Evolutionary conservation across 139 green algal species (phyloP), one percentile per base, ranked within the genome.

Genomic region (Picochlorum sp.): DNA sequence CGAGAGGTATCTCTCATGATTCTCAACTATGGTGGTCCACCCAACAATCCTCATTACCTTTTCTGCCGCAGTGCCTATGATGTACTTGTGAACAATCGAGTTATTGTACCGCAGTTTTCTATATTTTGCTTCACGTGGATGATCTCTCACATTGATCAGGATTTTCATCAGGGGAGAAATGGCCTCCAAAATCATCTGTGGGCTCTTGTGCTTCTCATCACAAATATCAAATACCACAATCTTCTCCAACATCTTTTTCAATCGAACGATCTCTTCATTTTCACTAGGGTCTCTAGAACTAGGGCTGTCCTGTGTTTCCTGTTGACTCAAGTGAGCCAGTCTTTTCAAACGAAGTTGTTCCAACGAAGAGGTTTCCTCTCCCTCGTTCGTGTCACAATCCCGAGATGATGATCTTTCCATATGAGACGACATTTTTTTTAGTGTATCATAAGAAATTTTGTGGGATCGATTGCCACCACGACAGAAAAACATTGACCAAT

Each of bases 61-160:
- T 54, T 20, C n/a, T 26, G 18, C 16, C 47, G 18, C 47, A 54
- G 47, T 13, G 0, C n/a, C 18, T 21, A 21, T 26, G 18, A 21
- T 23, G 7, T 24, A 7, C 11, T 20, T 54, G 6, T 54, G 47
- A 7, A 54, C 11, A 21, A 21, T 21, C 5, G 47, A 7, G 47
- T 54, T 54, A 24, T 54, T 10, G 15, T 26, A 21, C 47, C 70
- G 26, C 62, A 65, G 69, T 62, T 69, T 77, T 9, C 76, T 26
- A 56, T 68, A 86, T 45, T 86, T 86, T 10, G 24, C 11, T 23
- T 86, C 77, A 3, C 69, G 50, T 9, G 78, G 75, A 45, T 78
- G 26, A 0, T 77, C 31, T 8, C 74, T 31, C 41, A 85, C 76
- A 54, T 86, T 86, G 41, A 6, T 57, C 24, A 81, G 82, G 9